phyloP scores from a whole-genome alignment of 768 basidiomycete species.

The Suillus spraguei region DNA sequence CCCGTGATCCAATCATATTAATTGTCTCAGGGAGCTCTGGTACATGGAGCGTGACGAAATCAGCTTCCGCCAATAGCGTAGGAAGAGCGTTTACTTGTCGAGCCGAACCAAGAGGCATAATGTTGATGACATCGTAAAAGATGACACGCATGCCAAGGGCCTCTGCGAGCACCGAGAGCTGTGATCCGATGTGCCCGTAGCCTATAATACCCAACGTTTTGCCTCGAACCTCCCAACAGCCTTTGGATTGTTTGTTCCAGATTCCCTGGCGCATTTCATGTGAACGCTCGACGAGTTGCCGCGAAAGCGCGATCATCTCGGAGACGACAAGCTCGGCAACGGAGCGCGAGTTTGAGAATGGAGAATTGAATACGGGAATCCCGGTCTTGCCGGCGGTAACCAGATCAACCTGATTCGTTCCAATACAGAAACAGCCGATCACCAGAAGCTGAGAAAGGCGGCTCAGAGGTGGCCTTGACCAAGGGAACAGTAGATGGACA shows the following conservation, averaged over 20 bases:
- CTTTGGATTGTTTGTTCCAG: conserved; percentile 99
- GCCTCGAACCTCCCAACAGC: conserved; percentile 97
- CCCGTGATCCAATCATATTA: conserved; percentile 81
- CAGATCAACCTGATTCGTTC: conserved; percentile 97
- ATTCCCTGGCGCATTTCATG: conserved; percentile 85
- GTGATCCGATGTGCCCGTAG: conserved; percentile 97
- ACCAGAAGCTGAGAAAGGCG: conserved; percentile 70
- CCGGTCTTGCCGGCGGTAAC: conserved; percentile 80
- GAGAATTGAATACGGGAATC: conserved; percentile 98
- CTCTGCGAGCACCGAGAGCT: conserved; percentile 96
- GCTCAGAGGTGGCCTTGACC: conserved; percentile 7
- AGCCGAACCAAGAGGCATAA: conserved; percentile 97
- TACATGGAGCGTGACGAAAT: conserved; percentile 96
- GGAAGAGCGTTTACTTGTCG: conserved; percentile 83
- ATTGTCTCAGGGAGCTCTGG: conserved; percentile 96
- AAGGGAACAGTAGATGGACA: conserved; percentile 20
- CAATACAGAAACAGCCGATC: conserved; percentile 99
- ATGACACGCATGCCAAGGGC: conserved; percentile 94
- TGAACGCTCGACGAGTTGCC: conserved; percentile 89
- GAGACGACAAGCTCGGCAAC: conserved; percentile 97
- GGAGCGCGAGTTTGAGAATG: conserved; percentile 97
- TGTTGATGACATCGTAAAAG: conserved; percentile 93
- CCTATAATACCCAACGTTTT: conserved; percentile 98
- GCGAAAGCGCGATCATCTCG: conserved; percentile 91
- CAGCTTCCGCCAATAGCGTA: conserved; percentile 73